A percentile compares a stretch with the other conserved stretches of the same genome.
These are phyloP conservation scores for Meredithiella fracta DNA, from an alignment of 2,329 filamentous ascomycete genomes.

Conservation along the genomic window DNA sequence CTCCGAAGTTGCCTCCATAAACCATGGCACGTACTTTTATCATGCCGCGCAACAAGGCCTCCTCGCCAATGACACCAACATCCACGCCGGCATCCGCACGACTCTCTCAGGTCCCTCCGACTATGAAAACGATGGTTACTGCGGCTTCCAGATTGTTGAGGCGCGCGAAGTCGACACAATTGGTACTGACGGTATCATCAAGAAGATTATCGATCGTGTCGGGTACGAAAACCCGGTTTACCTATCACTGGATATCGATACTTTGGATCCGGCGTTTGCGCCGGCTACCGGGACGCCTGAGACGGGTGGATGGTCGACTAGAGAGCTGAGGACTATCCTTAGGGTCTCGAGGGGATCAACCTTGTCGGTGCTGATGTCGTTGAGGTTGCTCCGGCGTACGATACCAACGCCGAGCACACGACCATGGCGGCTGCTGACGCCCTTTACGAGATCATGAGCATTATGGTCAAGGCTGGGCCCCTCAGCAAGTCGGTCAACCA, in stretches of 20 bases:
- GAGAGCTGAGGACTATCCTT: slow-evolving; percentile 56
- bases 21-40: slow-evolving; percentile 82
- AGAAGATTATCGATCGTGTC: slow-evolving; percentile 59
- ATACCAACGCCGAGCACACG: slow-evolving; percentile 55
- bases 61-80: slow-evolving; percentile 66
- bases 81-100: slow-evolving; percentile 75
- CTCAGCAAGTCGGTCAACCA: slow-evolving; percentile 32
- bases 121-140: slow-evolving; percentile 75
- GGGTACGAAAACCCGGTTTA: slow-evolving; percentile 63
- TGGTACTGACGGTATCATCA: slow-evolving; percentile 54
- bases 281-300: slow-evolving; percentile 61
- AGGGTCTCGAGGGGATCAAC: slow-evolving; percentile 51
- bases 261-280: slow-evolving; percentile 64
- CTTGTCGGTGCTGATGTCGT: slow-evolving; percentile 56
- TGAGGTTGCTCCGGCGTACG: slow-evolving; percentile 52
- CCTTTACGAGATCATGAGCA: slow-evolving; percentile 61
- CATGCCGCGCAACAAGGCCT: slow-evolving; percentile 65
- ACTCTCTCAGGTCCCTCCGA: slow-evolving; percentile 63
- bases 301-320: slow-evolving; percentile 59
- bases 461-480: slow-evolving; percentile 68
- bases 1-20: slow-evolving; percentile 58
- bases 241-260: slow-evolving; percentile 71
- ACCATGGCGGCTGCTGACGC: slow-evolving; percentile 59
- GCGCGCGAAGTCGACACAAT: slow-evolving; percentile 40
- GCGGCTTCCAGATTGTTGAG: slow-evolving; percentile 69